A percentile compares a stretch with the other conserved stretches of the same genome.
These are phyloP conservation scores for Sonneratia caseolaris DNA, from an alignment of 345 rosid genomes.

Conservation along the genomic window DNA sequence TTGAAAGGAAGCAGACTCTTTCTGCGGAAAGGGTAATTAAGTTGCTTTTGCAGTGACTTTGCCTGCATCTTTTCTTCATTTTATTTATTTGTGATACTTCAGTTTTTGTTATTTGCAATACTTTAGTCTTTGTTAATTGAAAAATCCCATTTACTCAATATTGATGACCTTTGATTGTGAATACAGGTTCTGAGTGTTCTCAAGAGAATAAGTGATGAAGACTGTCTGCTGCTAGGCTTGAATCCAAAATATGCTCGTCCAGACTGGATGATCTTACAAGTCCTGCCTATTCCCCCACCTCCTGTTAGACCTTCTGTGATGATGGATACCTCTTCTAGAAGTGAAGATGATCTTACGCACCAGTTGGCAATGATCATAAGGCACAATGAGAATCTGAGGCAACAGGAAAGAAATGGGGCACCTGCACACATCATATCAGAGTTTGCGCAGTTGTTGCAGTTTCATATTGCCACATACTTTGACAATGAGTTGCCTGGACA, in stretches of 20 bases:
- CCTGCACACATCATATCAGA: constrained; percentile 97
- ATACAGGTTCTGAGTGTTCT: constrained; percentile 74
- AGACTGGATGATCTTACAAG: constrained; percentile 98
- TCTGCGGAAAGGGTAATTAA: constrained; percentile 71
- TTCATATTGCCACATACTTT: constrained; percentile 88
- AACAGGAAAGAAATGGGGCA: constrained; percentile 88
- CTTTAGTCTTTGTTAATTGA: background rate
- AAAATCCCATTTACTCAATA: constrained; percentile 6
- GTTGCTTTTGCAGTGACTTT: background rate
- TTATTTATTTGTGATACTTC: background rate
- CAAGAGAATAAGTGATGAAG: constrained; percentile 92
- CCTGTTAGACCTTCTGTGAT: constrained; percentile 98
- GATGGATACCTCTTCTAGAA: constrained; percentile 90
- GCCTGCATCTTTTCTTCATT: background rate
- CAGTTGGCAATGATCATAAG: constrained; percentile 87
- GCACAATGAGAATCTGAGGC: constrained; percentile 82
- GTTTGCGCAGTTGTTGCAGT: constrained; percentile 90
- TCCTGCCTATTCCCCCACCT: constrained; percentile 97
- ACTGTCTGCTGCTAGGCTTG: constrained; percentile 76
- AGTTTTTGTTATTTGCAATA: background rate
- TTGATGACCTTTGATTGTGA: background rate
- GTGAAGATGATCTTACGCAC: constrained; percentile 98
- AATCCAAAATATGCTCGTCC: constrained; percentile 97
- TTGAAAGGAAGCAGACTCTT: constrained; percentile 87
- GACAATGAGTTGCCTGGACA: constrained; percentile 98